phyloP scores from a whole-genome alignment of 768 basidiomycete genomes.

The Tylopilus plumbeoviolaceoides region DNA sequence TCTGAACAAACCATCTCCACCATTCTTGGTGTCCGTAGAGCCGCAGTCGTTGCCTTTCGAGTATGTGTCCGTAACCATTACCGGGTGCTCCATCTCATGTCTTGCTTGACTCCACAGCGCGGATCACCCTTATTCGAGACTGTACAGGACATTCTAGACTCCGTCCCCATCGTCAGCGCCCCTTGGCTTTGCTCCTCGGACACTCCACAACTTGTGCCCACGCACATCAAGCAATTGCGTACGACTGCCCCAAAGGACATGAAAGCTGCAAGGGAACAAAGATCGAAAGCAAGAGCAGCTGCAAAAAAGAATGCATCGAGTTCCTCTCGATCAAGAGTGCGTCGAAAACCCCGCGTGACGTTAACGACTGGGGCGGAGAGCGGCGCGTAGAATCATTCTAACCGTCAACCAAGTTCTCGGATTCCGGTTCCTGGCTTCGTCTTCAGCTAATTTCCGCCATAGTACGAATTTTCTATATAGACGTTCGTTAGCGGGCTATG shows the following conservation, averaged over 20 bases:
- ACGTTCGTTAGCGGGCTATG: background rate
- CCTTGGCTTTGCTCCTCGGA: conserved; percentile 52
- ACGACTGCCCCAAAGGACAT: conserved; percentile 80
- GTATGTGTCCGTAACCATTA: conserved; percentile 39
- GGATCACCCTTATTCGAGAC: conserved; percentile 36
- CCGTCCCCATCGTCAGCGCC: conserved; percentile 55
- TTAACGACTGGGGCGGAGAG: conserved; percentile 11
- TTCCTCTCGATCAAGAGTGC: conserved; percentile 8
- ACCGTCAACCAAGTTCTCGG: background rate
- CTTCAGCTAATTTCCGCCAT: background rate
- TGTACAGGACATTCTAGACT: conserved; percentile 39
- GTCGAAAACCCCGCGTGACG: conserved; percentile 21
- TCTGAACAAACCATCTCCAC: conserved; percentile 60
- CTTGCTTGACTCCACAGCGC: conserved; percentile 28
- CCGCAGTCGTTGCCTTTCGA: conserved; percentile 62
- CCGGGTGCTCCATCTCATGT: conserved; percentile 4
- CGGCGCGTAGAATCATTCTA: background rate
- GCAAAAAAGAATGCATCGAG: conserved; percentile 35
- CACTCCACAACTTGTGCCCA: conserved; percentile 46
- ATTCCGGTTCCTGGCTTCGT: background rate
- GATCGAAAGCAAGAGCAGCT: conserved; percentile 45
- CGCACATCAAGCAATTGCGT: conserved; percentile 76
- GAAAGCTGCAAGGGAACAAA: conserved; percentile 59
- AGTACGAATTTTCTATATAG: background rate
- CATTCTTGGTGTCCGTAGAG: conserved; percentile 61